Base-by-base conservation (phyloP, 2,329 filamentous ascomycete genomes). In the Cercospora janseana region DNA sequence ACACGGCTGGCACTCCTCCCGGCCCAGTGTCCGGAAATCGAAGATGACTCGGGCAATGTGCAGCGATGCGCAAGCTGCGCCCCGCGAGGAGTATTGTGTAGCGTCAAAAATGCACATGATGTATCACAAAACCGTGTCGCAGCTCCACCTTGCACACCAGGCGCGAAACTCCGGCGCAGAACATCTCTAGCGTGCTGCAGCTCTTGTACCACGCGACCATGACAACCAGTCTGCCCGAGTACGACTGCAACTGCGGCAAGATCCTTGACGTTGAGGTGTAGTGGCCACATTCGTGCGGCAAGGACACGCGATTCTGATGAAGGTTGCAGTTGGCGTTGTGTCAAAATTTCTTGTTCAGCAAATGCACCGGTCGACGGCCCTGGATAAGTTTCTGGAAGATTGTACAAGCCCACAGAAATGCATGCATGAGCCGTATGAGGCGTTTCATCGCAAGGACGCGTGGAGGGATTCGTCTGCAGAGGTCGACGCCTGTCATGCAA, bases 51-150 rank as follows among this genome's bases (percentile, higher is more conserved):
- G 37, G 24, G 31, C 31, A 26, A 26, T n/a, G n/a, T n/a, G n/a
- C n/a, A n/a, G n/a, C n/a, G n/a, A n/a, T 27, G 26, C 26, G 26
- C 12, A 12, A 27, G 12, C 6, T 6, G 26, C 24, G 13, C 8
- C 12, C 7, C 15, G 24, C 40, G 26, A 43, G 40, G 26, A 24
- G 20, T 28, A 43, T 28, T 16, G 40, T 29, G 40, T 18, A 29
- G 40, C 40, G 26, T 43, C 41, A 44, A 38, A 28, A 23, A 16
- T 42, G 46, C 46, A 49, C 20, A 27, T 49, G 46, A 49, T 35
- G 46, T 49, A 34, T 49, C 35, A 49, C 46, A 49, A 49, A 49
- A 27, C 35, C 46, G 35, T 28, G 44, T 21, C 44, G 23, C 12
- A 16, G 21, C 44, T 46, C 44, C 44, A 38, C 44, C 28, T 15